Evolutionary conservation across 2,329 filamentous ascomycete genomes (phyloP).

Genomic region (Cadophora luteo-olivacea): DNA sequence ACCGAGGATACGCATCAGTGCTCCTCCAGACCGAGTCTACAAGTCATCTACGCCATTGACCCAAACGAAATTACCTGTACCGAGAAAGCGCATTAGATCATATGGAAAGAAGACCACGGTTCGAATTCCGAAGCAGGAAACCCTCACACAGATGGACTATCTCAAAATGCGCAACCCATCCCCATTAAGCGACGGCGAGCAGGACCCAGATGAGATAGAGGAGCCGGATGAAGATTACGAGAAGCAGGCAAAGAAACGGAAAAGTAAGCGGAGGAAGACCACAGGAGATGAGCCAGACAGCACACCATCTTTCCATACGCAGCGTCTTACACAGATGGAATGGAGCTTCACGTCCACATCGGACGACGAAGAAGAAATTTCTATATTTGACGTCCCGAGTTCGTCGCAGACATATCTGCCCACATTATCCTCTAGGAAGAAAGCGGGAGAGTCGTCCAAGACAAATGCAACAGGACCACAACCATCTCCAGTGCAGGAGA

Average conservation of each 20-base stretch:
- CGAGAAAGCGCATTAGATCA: slow-evolving; percentile 35
- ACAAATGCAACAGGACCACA: slow-evolving; percentile 10
- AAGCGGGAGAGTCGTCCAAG: slow-evolving; percentile 9
- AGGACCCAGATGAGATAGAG: slow-evolving; percentile 24
- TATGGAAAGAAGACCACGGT: slow-evolving; percentile 37
- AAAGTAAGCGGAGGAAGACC: slow-evolving; percentile 37
- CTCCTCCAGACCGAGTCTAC: slow-evolving; percentile 39
- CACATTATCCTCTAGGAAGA: slow-evolving; percentile 7
- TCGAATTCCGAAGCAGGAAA: slow-evolving; percentile 37
- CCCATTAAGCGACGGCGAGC: slow-evolving; percentile 24
- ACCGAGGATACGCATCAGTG: slow-evolving; percentile 32
- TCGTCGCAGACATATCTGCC: slow-evolving; percentile 26
- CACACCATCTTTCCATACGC: slow-evolving; percentile 36
- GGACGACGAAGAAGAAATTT: slow-evolving; percentile 24
- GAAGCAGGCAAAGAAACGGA: slow-evolving; percentile 30
- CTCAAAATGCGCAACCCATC: slow-evolving; percentile 25
- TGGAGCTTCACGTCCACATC: slow-evolving; percentile 34
- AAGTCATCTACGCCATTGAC: slow-evolving; percentile 36
- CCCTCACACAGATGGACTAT: slow-evolving; percentile 43
- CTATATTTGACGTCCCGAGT: slow-evolving; percentile 36
- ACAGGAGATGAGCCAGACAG: slow-evolving; percentile 29
- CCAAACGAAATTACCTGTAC: slow-evolving; percentile 36
- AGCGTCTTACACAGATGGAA: slow-evolving; percentile 43
- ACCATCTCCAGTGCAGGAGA: slow-evolving; percentile 18
- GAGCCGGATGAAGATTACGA: slow-evolving; percentile 28